Evolutionary conservation across 345 rosid genomes (phyloP).

Genomic region (Euclidium syriacum): DNA sequence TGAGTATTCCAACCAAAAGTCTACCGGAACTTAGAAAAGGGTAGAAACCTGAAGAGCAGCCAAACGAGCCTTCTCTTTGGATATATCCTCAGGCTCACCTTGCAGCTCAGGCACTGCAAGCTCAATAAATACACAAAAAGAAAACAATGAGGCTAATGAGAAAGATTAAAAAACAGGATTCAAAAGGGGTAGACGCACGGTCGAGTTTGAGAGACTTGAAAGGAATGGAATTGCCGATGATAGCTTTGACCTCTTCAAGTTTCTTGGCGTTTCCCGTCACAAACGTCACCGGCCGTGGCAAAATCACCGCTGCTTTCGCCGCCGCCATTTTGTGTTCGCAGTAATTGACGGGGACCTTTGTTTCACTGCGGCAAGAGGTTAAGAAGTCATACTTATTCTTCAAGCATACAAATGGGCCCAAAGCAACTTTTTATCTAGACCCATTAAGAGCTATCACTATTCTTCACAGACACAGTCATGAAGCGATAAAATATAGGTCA

Average conservation of each 20-base stretch:
- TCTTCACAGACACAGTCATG: too few species aligned
- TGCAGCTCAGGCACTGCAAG: conserved; percentile 83
- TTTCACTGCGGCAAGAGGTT: neutral
- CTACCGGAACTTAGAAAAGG: neutral
- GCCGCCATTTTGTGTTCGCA: conserved; percentile 33
- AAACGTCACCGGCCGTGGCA: conserved; percentile 82
- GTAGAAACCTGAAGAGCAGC: conserved; percentile 66
- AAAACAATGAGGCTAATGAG: neutral
- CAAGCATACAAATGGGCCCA: neutral
- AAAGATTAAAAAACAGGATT: neutral
- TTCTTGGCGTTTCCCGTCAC: conserved; percentile 95
- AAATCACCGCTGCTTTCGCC: conserved; percentile 39
- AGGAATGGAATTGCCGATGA: conserved; percentile 77
- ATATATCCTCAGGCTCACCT: conserved; percentile 89
- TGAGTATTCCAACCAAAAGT: neutral
- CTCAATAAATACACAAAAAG: neutral
- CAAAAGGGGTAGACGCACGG: conserved; percentile 30
- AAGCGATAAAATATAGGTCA: too few species aligned
- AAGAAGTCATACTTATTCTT: neutral
- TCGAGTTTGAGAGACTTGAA: conserved; percentile 85
- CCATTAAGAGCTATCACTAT: neutral
- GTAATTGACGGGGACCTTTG: neutral
- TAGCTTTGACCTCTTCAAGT: conserved; percentile 88
- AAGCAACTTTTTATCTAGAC: neutral
- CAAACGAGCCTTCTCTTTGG: conserved; percentile 87